Conservation (phyloP, 805 yeast genomes). For the Metschnikowia amazonensis region DNA sequence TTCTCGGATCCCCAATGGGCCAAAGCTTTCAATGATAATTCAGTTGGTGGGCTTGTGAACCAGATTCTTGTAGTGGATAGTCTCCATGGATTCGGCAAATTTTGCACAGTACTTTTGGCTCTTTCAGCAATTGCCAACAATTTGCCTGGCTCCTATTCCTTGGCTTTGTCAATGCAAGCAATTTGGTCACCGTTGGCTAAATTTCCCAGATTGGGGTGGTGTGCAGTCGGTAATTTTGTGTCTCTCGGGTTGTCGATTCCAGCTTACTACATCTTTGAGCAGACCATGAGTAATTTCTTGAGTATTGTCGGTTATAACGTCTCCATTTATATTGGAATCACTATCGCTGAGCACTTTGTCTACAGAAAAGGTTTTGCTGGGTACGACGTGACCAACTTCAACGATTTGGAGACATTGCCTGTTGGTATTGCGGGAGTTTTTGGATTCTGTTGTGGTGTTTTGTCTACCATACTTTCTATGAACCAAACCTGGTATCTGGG, state of each 20-base stretch:
- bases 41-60: slow-evolving; percentile 33
- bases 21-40: slow-evolving; percentile 25
- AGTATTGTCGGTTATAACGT: slow-evolving; percentile 32
- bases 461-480: slow-evolving; percentile 31
- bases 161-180: slow-evolving; percentile 29
- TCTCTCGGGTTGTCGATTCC: slow-evolving; percentile 33
- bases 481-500: slow-evolving; percentile 34
- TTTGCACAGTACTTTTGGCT: slow-evolving; percentile 30
- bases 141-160: slow-evolving; percentile 32
- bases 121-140: slow-evolving; percentile 31
- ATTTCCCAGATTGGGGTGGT: slow-evolving; percentile 35
- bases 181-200: slow-evolving; percentile 29
- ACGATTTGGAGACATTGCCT: slow-evolving; percentile 23
- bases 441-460: slow-evolving; percentile 30
- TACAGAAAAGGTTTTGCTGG: slow-evolving; percentile 25
- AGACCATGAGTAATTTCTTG: slow-evolving; percentile 30
- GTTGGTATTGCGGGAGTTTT: slow-evolving; percentile 30
- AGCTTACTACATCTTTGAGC: slow-evolving; percentile 31
- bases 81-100: slow-evolving; percentile 31
- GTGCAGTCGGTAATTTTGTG: slow-evolving; percentile 28
- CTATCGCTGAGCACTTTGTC: slow-evolving; percentile 28
- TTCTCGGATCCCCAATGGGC: slow-evolving; percentile 25
- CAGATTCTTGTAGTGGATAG: slow-evolving; percentile 26
- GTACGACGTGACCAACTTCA: slow-evolving; percentile 26
- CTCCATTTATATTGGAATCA: slow-evolving; percentile 31